Evolutionary conservation across 1,284 basidiomycete genomes (phyloP).

Genomic region (Marasmius sp.): DNA sequence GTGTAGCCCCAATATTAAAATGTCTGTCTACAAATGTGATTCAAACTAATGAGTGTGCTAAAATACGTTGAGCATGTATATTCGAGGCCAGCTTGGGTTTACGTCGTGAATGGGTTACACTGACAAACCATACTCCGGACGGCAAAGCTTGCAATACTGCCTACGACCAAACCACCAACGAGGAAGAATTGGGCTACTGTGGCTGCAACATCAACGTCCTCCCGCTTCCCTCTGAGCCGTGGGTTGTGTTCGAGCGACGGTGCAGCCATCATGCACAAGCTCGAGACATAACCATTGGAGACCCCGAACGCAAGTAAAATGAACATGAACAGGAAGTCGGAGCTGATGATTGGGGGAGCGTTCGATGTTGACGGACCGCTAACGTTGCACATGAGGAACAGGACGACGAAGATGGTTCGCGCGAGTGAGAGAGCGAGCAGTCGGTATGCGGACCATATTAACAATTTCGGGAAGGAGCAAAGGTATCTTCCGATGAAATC

Average conservation of each 20-base stretch:
- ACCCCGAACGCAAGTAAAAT: conserved; percentile 74
- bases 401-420: conserved; percentile 78
- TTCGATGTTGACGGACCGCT: conserved; percentile 40
- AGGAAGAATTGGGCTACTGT: conserved; percentile 79
- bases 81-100: not conserved
- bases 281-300: conserved; percentile 76
- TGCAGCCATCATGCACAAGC: conserved; percentile 70
- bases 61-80: no score
- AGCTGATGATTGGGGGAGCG: conserved; percentile 57
- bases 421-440: conserved; percentile 64
- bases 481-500: conserved; percentile 78
- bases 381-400: conserved; percentile 85
- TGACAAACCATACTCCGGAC: conserved; percentile 66
- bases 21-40: no score
- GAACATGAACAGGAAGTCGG: conserved; percentile 74
- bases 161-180: conserved; percentile 72
- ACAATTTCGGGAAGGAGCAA: conserved; percentile 64
- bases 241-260: conserved; percentile 74
- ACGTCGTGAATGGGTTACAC: conserved; percentile 65
- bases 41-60: no score
- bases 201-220: conserved; percentile 83
- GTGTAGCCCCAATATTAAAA: no score
- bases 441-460: conserved; percentile 65
- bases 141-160: conserved; percentile 78
- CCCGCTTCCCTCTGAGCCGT: conserved; percentile 55